Evolutionary conservation across 2,329 filamentous ascomycete genomes (phyloP), one percentile per base, ranked within the genome.

Genomic region (Aspergillus fumigatiaffinis): DNA sequence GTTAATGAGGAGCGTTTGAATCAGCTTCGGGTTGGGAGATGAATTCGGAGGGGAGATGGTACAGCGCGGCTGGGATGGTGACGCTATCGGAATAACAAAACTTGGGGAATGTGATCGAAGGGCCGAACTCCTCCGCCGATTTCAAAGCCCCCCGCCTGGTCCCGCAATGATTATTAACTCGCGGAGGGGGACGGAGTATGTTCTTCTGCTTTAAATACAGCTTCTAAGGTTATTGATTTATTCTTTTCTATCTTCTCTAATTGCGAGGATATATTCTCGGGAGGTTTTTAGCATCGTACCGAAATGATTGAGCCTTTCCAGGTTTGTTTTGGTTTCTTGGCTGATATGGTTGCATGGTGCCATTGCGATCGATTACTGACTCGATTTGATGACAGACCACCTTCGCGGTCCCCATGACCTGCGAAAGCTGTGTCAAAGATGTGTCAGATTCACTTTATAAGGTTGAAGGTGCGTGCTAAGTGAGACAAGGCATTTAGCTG

Each of bases 391-490:
- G 48, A 46, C 67, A 97, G 89, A 96, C 93, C 60, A 88, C 93
- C 63, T 97, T 97, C 76, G 92, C 93, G 62, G 94, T 97, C 66
- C 92, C 92, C 55, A 87, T 97, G 81, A 91, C 87, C 77, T 97
- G 94, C 79, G 88, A 96, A 68, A 81, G 84, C 70, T 97, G 94
- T 79, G 86, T 96, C 74, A 88, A 92, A 75, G 87, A 91, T 68
- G 87, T 99, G 72, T 91, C 91, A 68, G 84, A 84, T 62, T 87
- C 91, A 50, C 79, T 97, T 52, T 84, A 88, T 74, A 86, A 88
- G 69, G 78, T 97, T 47, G 81, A 85, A 68, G 85, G 85, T 87
- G 79, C 58, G 69, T 41, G 32, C 4, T 25, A 12, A 47, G 1
- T 3, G 10, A 21, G 23, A n/a, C 14, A 7, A 17, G 5, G 10